These are phyloP conservation scores for Withania somnifera DNA, from an alignment of 305 asterid genomes.

Conservation along the genomic window DNA sequence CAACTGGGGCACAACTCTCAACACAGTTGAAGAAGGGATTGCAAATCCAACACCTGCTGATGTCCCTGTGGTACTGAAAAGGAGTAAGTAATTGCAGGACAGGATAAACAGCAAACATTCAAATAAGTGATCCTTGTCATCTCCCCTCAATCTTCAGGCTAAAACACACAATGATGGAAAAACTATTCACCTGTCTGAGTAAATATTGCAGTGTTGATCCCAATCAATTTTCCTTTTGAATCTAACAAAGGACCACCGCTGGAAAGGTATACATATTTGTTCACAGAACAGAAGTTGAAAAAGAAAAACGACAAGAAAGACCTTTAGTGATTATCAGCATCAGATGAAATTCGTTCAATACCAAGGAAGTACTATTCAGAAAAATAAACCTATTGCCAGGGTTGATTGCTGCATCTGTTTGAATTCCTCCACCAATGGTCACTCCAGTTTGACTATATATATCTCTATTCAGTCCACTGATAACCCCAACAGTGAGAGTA, in stretches of 20 bases:
- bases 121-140: neutral
- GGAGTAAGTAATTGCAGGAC: neutral
- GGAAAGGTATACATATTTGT: slow-evolving; percentile 11
- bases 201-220: slow-evolving; percentile 93
- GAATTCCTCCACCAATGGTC: slow-evolving; percentile 93
- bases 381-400: slow-evolving; percentile 88
- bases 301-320: neutral
- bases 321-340: neutral
- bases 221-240: slow-evolving; percentile 81
- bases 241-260: slow-evolving; percentile 97
- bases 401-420: slow-evolving; percentile 97
- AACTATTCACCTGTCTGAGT: slow-evolving; percentile 72
- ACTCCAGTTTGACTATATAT: slow-evolving; percentile 94
- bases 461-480: slow-evolving; percentile 92
- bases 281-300: neutral
- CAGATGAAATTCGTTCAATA: neutral
- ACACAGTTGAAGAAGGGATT: slow-evolving; percentile 86
- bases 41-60: slow-evolving; percentile 98
- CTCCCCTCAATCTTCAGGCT: neutral
- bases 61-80: slow-evolving; percentile 46
- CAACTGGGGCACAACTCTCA: slow-evolving; percentile 86
- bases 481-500: slow-evolving; percentile 94
- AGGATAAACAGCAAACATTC: neutral
- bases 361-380: neutral
- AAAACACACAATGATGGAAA: neutral